A percentile compares a stretch with the other conserved stretches of the same genome.
These are phyloP conservation scores for Pseudogymnoascus sp. DNA, from an alignment of 2,329 filamentous ascomycete genomes.

Conservation along the genomic window DNA sequence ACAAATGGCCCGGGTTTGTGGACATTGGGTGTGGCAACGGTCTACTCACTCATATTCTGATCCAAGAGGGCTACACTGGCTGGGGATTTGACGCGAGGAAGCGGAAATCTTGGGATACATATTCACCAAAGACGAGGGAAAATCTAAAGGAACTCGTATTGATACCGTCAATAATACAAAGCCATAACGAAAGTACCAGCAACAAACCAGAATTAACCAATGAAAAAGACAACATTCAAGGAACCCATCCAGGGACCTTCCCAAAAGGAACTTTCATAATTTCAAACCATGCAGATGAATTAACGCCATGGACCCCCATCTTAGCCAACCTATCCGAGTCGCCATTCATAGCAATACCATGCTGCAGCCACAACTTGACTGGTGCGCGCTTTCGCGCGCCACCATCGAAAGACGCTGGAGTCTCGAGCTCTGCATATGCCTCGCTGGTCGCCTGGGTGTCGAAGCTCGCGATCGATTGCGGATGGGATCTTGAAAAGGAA, in stretches of 20 bases:
- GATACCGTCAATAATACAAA: constrained; percentile 40
- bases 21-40: constrained; percentile 97
- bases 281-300: constrained; percentile 93
- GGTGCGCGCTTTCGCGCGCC: constrained; percentile 67
- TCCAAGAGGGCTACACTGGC: constrained; percentile 71
- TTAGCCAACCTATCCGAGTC: constrained; percentile 67
- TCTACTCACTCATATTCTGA: constrained; percentile 74
- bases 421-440: constrained; percentile 63
- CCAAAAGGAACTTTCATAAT: constrained; percentile 76
- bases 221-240: constrained; percentile 31
- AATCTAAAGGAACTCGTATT: constrained; percentile 53
- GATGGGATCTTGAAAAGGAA: constrained; percentile 72
- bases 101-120: constrained; percentile 77
- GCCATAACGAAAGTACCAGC: not conserved
- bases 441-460: constrained; percentile 74
- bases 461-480: constrained; percentile 61
- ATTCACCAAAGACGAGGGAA: constrained; percentile 43
- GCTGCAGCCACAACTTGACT: constrained; percentile 81
- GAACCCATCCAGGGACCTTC: constrained; percentile 58
- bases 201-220: not conserved
- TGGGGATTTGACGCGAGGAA: constrained; percentile 88
- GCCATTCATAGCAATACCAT: constrained; percentile 88
- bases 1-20: constrained; percentile 75
- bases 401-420: constrained; percentile 33
- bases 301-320: constrained; percentile 92